These are phyloP conservation scores for Fusarium pilosicola DNA, from an alignment of 2,329 filamentous ascomycete genomes.

Conservation along the genomic window DNA sequence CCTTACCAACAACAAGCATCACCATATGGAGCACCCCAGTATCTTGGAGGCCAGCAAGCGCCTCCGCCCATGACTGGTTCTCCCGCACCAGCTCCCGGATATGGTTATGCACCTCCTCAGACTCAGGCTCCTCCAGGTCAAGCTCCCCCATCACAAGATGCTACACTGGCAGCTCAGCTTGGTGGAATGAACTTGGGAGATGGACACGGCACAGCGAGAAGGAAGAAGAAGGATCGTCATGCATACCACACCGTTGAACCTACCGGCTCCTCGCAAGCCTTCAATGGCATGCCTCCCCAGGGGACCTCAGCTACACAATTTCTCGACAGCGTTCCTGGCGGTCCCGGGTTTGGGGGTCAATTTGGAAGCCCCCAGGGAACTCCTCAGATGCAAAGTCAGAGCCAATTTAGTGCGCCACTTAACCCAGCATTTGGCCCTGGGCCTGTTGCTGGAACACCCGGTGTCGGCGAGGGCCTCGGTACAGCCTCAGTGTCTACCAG, in stretches of 20 bases:
- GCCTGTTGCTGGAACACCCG: constrained; percentile 37
- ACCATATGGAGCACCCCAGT: constrained; percentile 54
- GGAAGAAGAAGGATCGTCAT: constrained; percentile 94
- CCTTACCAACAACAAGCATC: constrained; percentile 61
- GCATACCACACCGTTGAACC: constrained; percentile 89
- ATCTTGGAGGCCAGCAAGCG: constrained; percentile 51
- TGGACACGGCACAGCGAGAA: constrained; percentile 63
- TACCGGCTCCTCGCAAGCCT: constrained; percentile 72
- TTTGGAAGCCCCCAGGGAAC: constrained; percentile 58
- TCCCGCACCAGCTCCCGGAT: constrained; percentile 41
- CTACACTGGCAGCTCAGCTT: constrained; percentile 76
- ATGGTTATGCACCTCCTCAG: constrained; percentile 44
- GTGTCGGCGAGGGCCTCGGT: constrained; percentile 44
- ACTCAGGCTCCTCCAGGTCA: constrained; percentile 41
- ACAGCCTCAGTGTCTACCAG: constrained; percentile 48
- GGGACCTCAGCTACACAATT: constrained; percentile 60
- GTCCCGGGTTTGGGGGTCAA: constrained; percentile 53
- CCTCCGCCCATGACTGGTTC: constrained; percentile 40
- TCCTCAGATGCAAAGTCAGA: constrained; percentile 52
- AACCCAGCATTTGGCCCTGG: constrained; percentile 54
- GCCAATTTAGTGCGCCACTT: constrained; percentile 71
- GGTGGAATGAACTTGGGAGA: constrained; percentile 75
- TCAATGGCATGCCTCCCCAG: constrained; percentile 72
- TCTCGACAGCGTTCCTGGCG: constrained; percentile 47
- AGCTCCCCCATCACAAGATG: constrained; percentile 55